These are phyloP conservation scores for Colletotrichum sp. DNA, from an alignment of 2,329 filamentous ascomycete genomes.

Conservation along the genomic window DNA sequence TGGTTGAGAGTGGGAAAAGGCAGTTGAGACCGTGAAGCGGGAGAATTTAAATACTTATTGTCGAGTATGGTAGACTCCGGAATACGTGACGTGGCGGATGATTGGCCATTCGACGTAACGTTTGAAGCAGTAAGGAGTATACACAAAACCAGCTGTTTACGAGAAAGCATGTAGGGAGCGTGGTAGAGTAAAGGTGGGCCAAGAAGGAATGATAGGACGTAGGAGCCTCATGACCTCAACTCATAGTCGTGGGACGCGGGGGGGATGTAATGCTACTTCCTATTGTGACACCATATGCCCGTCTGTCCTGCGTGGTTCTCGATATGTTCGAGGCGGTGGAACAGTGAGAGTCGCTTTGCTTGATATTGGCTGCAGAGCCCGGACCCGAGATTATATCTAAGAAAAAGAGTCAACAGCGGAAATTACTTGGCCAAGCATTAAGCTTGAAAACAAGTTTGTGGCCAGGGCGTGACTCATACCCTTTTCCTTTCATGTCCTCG, in stretches of 20 bases:
- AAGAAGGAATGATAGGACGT: not conserved
- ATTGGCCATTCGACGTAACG: not conserved
- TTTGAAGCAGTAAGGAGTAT: not conserved
- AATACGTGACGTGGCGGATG: not conserved
- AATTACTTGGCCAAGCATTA: accelerated
- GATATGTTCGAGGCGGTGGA: accelerated
- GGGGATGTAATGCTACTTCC: not conserved
- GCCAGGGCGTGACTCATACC: no score
- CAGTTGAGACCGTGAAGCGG: not conserved
- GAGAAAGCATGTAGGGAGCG: not conserved
- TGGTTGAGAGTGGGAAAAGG: not conserved
- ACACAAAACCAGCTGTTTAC: accelerated
- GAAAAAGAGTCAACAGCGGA: accelerated
- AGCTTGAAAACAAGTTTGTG: not conserved
- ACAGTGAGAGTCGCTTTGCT: not conserved
- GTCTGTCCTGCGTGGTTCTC: not conserved
- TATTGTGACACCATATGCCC: not conserved
- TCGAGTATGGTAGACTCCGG: no score
- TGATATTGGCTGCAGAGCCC: accelerated
- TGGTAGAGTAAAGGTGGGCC: accelerated
- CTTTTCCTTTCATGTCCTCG: not conserved
- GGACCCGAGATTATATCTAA: accelerated
- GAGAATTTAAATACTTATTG: not conserved
- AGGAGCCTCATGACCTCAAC: not conserved
- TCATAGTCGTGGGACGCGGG: not conserved